Evolutionary conservation across 2,329 filamentous ascomycete species (phyloP).

Genomic region (Pseudocercospora crystallina): DNA sequence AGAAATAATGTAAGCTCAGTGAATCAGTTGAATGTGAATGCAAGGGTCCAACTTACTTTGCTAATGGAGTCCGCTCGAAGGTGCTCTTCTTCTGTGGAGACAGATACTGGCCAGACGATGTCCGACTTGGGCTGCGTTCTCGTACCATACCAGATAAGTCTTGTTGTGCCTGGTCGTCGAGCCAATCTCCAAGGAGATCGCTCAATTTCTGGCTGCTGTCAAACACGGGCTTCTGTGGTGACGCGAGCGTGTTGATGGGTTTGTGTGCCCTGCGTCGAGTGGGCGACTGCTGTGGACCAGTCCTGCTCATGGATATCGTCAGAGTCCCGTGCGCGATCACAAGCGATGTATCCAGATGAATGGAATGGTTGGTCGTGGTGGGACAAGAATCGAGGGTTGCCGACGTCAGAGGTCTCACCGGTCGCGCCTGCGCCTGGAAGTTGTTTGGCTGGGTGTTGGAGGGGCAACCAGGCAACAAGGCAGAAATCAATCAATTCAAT

Average conservation of each 20-base stretch:
- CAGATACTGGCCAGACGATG: conserved; percentile 22
- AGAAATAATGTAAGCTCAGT: background rate
- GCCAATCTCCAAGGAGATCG: conserved; percentile 3
- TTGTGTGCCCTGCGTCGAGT: conserved; percentile 14
- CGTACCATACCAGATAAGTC: conserved; percentile 23
- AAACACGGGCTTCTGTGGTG: conserved; percentile 21
- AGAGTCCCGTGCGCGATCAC: too few species aligned
- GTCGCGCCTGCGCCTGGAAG: too few species aligned
- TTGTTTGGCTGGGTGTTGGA: too few species aligned
- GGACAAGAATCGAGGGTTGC: too few species aligned
- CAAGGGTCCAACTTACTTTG: conserved; percentile 20
- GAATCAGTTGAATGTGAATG: too few species aligned
- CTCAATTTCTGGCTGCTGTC: background rate
- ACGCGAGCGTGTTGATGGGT: conserved; percentile 25
- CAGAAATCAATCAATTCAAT: too few species aligned
- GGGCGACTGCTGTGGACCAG: conserved; percentile 1
- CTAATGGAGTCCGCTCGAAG: conserved; percentile 23
- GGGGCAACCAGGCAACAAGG: too few species aligned
- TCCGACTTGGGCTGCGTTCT: conserved; percentile 23
- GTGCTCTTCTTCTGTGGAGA: conserved; percentile 21
- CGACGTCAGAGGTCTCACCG: too few species aligned
- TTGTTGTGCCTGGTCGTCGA: background rate
- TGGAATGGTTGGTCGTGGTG: too few species aligned
- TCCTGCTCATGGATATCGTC: too few species aligned
- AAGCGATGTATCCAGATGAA: too few species aligned